Percentiles rank a stretch among this genome's conserved stretches.
Conservation (phyloP, 148 eudicot species). For the Selenicereus undatus region DNA sequence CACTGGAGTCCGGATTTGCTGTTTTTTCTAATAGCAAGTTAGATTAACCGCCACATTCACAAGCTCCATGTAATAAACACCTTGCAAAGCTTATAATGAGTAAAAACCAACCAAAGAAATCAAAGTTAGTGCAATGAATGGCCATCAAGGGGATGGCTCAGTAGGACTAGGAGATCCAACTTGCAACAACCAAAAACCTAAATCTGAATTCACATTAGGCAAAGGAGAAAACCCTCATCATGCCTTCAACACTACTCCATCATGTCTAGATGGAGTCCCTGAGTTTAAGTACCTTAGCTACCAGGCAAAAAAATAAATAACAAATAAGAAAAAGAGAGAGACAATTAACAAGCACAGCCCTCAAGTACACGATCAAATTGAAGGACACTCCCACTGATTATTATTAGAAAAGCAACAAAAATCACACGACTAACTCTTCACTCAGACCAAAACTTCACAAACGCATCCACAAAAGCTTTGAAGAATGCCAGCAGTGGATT, state of each 20-base stretch:
- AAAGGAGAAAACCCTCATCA: no score
- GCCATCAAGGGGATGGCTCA: neutral
- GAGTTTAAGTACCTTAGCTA: neutral
- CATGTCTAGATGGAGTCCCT: neutral
- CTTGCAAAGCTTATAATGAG: neutral
- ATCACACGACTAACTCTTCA: slow-evolving; percentile 13
- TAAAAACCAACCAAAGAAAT: neutral
- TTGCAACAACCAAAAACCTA: neutral
- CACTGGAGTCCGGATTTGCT: neutral
- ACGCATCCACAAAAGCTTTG: slow-evolving; percentile 44
- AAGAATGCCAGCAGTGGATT: slow-evolving; percentile 48
- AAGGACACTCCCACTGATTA: neutral
- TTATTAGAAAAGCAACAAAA: neutral
- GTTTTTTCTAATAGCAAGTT: neutral
- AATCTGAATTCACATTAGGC: neutral
- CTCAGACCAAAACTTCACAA: slow-evolving; percentile 60
- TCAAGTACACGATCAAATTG: neutral
- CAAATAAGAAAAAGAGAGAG: neutral
- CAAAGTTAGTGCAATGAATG: neutral
- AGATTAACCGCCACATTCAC: neutral
- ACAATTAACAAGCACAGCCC: neutral
- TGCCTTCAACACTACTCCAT: neutral
- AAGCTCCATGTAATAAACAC: neutral
- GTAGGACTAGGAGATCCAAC: neutral
- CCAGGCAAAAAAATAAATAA: neutral